Evolutionary conservation across 139 green algal genomes (phyloP).

Genomic region (Chlamydomonas sp.): DNA sequence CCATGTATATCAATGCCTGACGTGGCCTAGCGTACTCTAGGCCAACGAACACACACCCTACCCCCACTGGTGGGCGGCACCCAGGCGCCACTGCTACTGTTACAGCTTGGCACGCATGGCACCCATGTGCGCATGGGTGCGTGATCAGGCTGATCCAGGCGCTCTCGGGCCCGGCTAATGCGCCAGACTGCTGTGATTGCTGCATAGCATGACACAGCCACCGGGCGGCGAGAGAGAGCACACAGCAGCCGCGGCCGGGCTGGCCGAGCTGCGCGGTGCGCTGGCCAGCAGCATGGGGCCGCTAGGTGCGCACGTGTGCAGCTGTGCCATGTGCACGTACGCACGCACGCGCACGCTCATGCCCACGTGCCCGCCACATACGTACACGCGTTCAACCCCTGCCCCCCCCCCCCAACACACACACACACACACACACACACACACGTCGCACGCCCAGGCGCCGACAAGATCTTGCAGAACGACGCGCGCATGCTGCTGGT

Average conservation of each 20-base stretch:
- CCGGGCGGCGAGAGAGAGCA: neutral
- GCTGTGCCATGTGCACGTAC: neutral
- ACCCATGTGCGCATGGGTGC: neutral
- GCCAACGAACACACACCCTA: too few relatives aligned
- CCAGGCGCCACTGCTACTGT: too few relatives aligned
- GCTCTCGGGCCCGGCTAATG: neutral
- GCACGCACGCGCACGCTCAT: neutral
- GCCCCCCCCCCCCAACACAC: too few relatives aligned
- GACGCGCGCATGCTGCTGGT: neutral
- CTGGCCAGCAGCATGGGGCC: conserved; percentile 9
- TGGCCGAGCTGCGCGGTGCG: neutral
- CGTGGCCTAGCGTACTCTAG: too few relatives aligned
- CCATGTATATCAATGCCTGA: too few relatives aligned
- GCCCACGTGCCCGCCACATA: neutral
- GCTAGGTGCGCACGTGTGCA: neutral
- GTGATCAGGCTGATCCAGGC: neutral
- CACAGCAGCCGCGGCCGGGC: neutral
- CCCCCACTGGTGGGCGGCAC: too few relatives aligned
- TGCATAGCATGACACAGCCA: neutral
- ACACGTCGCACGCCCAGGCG: too few relatives aligned
- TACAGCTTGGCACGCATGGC: neutral
- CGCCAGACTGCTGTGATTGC: neutral
- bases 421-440: too few relatives aligned
- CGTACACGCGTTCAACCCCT: too few relatives aligned
- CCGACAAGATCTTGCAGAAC: conserved; percentile 12